Evolutionary conservation across 179 eudicot species (phyloP), one percentile per base, ranked within the genome.

Genomic region (Beta corolliflora): DNA sequence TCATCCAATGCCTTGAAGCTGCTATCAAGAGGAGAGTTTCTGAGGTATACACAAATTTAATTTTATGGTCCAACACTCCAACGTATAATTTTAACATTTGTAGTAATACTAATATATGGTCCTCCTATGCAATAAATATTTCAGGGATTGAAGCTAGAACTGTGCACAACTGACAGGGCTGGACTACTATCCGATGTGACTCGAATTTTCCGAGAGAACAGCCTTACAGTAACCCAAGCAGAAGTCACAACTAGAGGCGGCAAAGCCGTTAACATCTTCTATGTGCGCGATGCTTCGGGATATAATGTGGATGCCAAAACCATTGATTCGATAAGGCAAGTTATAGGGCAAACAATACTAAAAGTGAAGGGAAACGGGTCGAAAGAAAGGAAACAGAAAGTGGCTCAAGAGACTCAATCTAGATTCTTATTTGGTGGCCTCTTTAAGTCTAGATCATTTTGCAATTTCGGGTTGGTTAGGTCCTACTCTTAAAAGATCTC

Each of bases 1-100:
- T 96, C 73, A 90, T 94, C 74, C 97, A 96, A 9, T 96, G 98
- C 84, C 97, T 96, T 74, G 94, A 94, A 88, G 99, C 98, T 23
- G 98, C 99, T 8, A 94, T 96, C 5, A 87, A 89, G 84, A 89
- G 99, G 83, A 86, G 99, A 82, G 99, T 94, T 78, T 96, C 98
- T 65, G 99, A 96, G 94, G 99, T 96, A 89, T 71, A 63, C 16
- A 31, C 21, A 48, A 48, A 4, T n/a, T 46, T 36, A 36, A 36
- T 36, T 36, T 36, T 36, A 36, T 36, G 41, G 41, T 36, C 2
- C 41, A 36, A 36, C 41, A 36, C 41, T 48, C 2, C 7, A 48
- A 48, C 52, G 52, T 48, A 48, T 48, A 48, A 3, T 48, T 1
- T 36, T 36, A 36, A 48, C 52, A 48, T 5, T 48, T 3, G 52